Base-by-base conservation (phyloP, 352 stramenopile species). In the Halophytophthora batemanensis region DNA sequence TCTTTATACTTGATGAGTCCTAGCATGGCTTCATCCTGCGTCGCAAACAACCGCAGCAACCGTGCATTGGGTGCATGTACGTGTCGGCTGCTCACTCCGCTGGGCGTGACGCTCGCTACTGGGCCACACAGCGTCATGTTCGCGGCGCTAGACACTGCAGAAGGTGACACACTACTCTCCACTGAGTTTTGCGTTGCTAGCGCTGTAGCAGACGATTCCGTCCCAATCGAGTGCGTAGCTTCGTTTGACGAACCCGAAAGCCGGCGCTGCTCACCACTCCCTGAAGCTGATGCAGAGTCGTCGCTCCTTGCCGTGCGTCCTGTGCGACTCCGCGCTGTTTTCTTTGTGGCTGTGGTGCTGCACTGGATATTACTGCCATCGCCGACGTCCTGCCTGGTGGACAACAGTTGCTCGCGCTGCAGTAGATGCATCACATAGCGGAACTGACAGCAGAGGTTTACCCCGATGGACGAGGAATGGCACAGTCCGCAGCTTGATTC, bases 1-100 rank as follows among this genome's bases (percentile, higher is more conserved):
- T 91, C 74, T 36, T 86, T 81, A 56, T 64, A 87, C 57, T 71
- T 71, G 61, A 91, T 87, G 13, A 88, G 60, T 8, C 69, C 65
- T 19, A 82, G 39, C 53, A 91, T 71, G 11, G 72, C 62, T 28
- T 66, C 50, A 44, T 89, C 81, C 23, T 91, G 71, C 25, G 67
- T 48, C 1, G 61, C 61, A n/a, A 89, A 77, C 18, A 91, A 64
- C 21, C 69, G 42, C 1, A 81, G 36, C 2, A 89, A 46, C 7
- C 74, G 74, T 5, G 59, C 48, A 18, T 56, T 68, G 1, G 59
- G 15, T 19, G 48, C 12, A 2, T 31, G 39, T 0, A 11, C 14
- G 7, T 52, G 37, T 15, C 14, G 25, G 25, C 4, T 10, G 25
- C 25, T 31, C 8, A 31, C 25, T 31, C 25, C 25, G 25, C 25